Conservation (phyloP, 202 grass and related monocot species). For the Carex arenaria region DNA sequence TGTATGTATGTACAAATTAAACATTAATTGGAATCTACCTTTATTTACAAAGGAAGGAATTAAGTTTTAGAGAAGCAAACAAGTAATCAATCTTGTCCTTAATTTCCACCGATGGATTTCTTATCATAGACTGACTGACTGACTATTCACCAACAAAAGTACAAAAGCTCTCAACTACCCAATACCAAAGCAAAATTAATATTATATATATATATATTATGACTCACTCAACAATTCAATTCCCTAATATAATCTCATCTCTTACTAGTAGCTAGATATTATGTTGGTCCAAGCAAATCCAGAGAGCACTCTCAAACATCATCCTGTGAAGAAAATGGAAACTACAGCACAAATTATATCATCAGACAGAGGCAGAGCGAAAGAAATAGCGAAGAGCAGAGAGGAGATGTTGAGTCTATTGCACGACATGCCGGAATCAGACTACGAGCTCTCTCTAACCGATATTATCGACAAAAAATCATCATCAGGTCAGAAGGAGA, state of each 20-base stretch:
- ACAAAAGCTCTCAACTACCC: neutral
- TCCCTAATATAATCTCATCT: neutral
- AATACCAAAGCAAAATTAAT: too few relatives aligned
- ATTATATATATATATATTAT: too few relatives aligned
- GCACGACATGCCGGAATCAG: slow-evolving; percentile 59
- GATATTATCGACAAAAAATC: slow-evolving; percentile 62
- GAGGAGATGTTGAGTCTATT: slow-evolving; percentile 78
- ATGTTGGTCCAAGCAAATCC: slow-evolving; percentile 8
- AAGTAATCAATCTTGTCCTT: neutral
- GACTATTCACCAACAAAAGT: neutral
- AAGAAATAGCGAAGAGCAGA: slow-evolving; percentile 52
- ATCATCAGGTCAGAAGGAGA: neutral
- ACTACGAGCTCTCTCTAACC: slow-evolving; percentile 81
- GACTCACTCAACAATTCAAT: neutral
- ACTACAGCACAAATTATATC: neutral
- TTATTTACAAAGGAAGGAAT: neutral
- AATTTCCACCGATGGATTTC: neutral
- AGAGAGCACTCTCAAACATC: neutral
- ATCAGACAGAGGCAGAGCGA: slow-evolving; percentile 46
- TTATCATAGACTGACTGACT: neutral
- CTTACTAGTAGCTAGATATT: neutral
- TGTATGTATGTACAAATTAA: too few relatives aligned
- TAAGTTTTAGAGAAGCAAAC: neutral
- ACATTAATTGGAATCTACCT: too few relatives aligned
- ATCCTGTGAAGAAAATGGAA: neutral